These are phyloP conservation scores for Metarhizium robertsii DNA, from an alignment of 2,329 filamentous ascomycete genomes.

Conservation along the genomic window DNA sequence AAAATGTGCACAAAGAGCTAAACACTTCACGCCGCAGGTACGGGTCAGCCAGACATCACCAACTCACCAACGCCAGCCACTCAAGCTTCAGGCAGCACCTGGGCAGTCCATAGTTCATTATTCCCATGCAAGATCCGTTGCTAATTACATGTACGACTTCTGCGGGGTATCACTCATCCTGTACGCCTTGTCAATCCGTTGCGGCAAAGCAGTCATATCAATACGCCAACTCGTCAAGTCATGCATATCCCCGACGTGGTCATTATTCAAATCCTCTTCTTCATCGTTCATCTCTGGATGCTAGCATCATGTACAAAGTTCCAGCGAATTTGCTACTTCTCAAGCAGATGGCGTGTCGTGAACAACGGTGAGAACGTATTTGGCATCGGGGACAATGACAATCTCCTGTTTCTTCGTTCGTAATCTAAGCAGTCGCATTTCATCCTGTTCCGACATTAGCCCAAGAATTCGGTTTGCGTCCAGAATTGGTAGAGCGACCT, in stretches of 20 bases:
- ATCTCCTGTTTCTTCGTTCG: conserved; percentile 80
- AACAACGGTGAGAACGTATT: conserved; percentile 70
- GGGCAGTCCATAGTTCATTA: not conserved
- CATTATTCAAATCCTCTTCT: not conserved
- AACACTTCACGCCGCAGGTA: not conserved
- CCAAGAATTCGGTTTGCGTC: not conserved
- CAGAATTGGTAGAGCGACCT: conserved; percentile 34
- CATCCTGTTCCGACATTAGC: conserved; percentile 45
- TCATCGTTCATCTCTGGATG: not conserved
- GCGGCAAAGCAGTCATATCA: not conserved
- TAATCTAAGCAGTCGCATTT: conserved; percentile 64
- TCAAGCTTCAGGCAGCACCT: not conserved
- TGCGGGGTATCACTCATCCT: conserved; percentile 6
- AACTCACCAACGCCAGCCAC: not conserved
- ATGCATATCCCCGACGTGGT: not conserved
- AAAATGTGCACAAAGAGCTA: not conserved
- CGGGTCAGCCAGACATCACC: not conserved
- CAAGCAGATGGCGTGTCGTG: conserved; percentile 70
- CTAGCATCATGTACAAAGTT: not conserved
- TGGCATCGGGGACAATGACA: conserved; percentile 71
- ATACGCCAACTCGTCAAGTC: not conserved
- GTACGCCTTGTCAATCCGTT: conserved; percentile 3
- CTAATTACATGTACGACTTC: not conserved
- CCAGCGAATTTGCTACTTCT: conserved; percentile 6
- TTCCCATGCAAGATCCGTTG: not conserved